phyloP scores from a whole-genome alignment of 495 filamentous ascomycete species.

The Talaromyces thailandensis region DNA sequence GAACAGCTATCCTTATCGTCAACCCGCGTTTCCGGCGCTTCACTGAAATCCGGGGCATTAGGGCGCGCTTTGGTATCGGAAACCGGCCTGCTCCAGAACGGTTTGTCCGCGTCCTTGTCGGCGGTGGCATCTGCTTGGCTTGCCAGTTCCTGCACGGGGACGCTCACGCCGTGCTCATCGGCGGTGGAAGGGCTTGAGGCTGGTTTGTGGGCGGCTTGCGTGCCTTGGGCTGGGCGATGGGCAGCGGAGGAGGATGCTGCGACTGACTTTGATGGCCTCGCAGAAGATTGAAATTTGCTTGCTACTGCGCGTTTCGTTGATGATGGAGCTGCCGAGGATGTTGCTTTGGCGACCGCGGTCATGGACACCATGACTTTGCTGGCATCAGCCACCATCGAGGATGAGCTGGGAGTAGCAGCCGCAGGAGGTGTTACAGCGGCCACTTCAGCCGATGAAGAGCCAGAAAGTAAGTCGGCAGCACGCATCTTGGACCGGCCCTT shows the following conservation, averaged over 20 bases:
- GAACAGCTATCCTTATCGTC: slow-evolving; percentile 11
- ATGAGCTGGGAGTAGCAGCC: background rate
- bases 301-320: background rate
- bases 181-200: background rate
- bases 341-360: background rate
- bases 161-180: background rate
- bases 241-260: background rate
- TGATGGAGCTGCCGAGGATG: background rate
- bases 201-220: background rate
- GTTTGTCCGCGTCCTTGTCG: background rate
- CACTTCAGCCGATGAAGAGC: background rate
- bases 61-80: background rate
- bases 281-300: background rate
- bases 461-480: background rate
- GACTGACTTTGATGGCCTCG: background rate
- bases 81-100: slow-evolving; percentile 1
- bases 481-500: background rate
- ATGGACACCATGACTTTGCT: background rate
- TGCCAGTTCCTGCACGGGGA: background rate
- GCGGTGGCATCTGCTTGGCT: background rate
- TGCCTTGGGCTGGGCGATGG: background rate
- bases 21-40: background rate
- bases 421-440: background rate
- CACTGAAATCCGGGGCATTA: background rate
- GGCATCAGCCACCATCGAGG: background rate